These are phyloP conservation scores for Andrographis paniculata DNA, from an alignment of 305 asterid species.

Conservation along the genomic window DNA sequence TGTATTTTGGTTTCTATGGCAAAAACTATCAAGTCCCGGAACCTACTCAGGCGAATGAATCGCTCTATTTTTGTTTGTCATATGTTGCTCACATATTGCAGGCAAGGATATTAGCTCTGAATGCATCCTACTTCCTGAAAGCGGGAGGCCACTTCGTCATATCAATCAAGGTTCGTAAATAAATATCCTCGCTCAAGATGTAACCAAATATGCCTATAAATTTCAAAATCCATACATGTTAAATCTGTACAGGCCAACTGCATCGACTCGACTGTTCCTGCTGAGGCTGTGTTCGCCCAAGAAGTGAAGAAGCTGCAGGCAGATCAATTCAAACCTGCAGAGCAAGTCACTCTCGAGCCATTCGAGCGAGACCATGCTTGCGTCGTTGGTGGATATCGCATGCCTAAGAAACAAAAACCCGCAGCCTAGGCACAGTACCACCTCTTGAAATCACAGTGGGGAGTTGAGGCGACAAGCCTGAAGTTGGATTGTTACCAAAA, in stretches of 20 bases:
- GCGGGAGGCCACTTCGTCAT: constrained; percentile 75
- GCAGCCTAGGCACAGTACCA: too few species aligned
- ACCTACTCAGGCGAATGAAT: too few species aligned
- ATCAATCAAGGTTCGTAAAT: constrained; percentile 65
- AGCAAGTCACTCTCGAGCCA: too few species aligned
- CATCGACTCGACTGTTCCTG: constrained; percentile 85
- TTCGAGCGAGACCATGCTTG: too few species aligned
- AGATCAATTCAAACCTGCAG: constrained; percentile 72
- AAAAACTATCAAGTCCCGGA: too few species aligned
- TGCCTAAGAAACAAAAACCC: too few species aligned
- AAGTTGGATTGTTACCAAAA: too few species aligned
- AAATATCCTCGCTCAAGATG: not conserved
- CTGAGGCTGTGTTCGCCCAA: constrained; percentile 72
- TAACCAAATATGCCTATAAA: not conserved
- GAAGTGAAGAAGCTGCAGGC: constrained; percentile 81
- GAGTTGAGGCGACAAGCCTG: too few species aligned
- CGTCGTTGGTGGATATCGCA: too few species aligned
- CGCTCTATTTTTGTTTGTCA: too few species aligned
- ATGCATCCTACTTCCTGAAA: constrained; percentile 69
- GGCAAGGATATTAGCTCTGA: constrained; percentile 79
- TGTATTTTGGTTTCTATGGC: not conserved
- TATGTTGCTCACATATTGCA: constrained; percentile 15
- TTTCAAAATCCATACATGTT: not conserved
- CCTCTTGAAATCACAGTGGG: too few species aligned
- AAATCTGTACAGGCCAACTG: constrained; percentile 56